Evolutionary conservation across 1,284 basidiomycete genomes (phyloP), one percentile per base, ranked within the genome.

Genomic region (Cryptococcus neoformans): DNA sequence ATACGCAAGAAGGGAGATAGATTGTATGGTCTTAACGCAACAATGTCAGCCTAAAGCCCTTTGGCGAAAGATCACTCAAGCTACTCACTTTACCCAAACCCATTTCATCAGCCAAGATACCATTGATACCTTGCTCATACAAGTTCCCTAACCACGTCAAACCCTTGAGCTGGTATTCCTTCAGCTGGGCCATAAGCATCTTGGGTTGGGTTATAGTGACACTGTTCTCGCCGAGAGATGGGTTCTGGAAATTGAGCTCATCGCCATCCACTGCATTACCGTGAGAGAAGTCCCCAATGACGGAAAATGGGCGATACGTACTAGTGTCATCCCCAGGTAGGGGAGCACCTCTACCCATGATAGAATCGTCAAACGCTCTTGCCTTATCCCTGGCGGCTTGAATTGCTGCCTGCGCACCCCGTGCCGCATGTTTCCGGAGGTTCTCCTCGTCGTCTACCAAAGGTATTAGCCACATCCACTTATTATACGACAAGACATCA

Each of bases 101-200:
- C 96, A 99, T 99, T 80, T 99, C 96, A 75, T 99, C 96, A 3
- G 93, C 93, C 12, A 98, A 83, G 67, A 98, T 98, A 60, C 93
- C 93, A 72, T 98, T 98, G 82, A 99, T 99, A 53, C 96, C 96
- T 76, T 99, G 95, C 77, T 99, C 96, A 75, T 99, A 99, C 45
- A 99, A 80, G 28, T 95, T 98, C 37, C 89, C 96, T 21, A 99
- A 83, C 96, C 96, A 99, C 62, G 97, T 99, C 50, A 99, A 82
- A 65, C 96, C 96, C 75, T 99, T 99, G 63, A 99, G 79, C 77
- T 99, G 96, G 75, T 99, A 99, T 77, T 99, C 96, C 78, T 99
- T 99, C 56, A 99, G 81, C 66, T 93, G 90, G 12, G 93, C 92
- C 83, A 92, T 94, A 61, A 99, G 82, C 89, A 99, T 96, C 78